phyloP scores from a whole-genome alignment of 2,329 filamentous ascomycete genomes.

The Aspergillus costaricaensis region DNA sequence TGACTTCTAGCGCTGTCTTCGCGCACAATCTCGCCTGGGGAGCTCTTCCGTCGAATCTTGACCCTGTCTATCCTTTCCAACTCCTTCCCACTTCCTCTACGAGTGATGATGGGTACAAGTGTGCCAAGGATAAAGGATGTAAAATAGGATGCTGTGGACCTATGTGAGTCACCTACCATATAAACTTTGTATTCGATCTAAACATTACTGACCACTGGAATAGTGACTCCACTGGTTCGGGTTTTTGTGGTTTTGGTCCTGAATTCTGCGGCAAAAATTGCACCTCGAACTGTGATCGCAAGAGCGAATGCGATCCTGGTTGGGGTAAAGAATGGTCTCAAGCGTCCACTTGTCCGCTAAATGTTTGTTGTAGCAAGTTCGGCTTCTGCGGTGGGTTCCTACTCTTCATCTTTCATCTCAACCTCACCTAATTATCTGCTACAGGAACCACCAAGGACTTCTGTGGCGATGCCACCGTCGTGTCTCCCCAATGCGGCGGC shows the following conservation, averaged over 20 bases:
- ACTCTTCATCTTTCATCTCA: not conserved
- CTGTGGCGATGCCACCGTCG: slow-evolving; percentile 12
- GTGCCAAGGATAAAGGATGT: slow-evolving; percentile 10
- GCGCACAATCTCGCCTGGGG: not conserved
- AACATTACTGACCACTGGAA: not conserved
- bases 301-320: slow-evolving; percentile 29
- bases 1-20: not conserved
- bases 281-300: slow-evolving; percentile 22
- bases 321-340: slow-evolving; percentile 21
- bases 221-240: slow-evolving; percentile 14
- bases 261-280: slow-evolving; percentile 19
- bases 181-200: not conserved
- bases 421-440: not conserved
- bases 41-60: not conserved
- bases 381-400: slow-evolving; percentile 8
- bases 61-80: not conserved
- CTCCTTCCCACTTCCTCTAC: not conserved
- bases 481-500: slow-evolving; percentile 13
- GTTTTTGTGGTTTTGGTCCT: slow-evolving; percentile 18
- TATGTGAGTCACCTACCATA: not conserved
- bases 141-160: slow-evolving; percentile 12
- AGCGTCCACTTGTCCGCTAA: not conserved
- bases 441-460: slow-evolving; percentile 14
- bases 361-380: slow-evolving; percentile 8
- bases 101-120: slow-evolving; percentile 4